Base-by-base conservation (phyloP, 176 grass and related monocot genomes). In the Ampelocalamus luodianensis region DNA sequence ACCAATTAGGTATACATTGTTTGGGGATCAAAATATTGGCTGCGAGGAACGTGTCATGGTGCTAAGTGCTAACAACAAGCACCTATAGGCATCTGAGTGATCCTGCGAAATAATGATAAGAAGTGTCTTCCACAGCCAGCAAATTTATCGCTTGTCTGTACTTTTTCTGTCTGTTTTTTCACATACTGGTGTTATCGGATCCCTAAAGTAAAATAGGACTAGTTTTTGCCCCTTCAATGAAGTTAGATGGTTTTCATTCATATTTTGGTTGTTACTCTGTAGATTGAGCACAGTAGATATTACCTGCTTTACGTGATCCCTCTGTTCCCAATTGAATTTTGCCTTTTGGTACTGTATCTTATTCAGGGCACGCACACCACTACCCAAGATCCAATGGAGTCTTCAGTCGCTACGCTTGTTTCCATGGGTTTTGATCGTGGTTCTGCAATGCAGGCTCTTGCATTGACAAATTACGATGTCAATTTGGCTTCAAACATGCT, bases 341-440 rank as follows among this genome's bases (percentile, higher is more conserved):
- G 27, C n/a, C 72, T 85, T 34, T 61, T 10, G 45, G 58, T 43
- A 32, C 23, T 45, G 6, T 74, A 9, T 13, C 48, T 68, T 73
- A 49, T 65, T n/a, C 82, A 91, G 85, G 76, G 49, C 8, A 10
- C 7, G 5, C 44, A 0, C 76, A 11, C 93, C 36, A 22, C 80
- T 18, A 42, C 69, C 15, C 48, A 68, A 38, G 85, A 89, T 69
- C 78, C 91, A 15, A 49, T 62, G 18, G 93, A 99, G 13, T 68
- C 85, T 53, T 96, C 89, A 7, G 67, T 96, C 34, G 50, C 84
- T 10, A 79, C 82, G 9, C 90, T 99, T 1, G 85, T 96, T 26
- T 92, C 96, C 11, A 99, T 99, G 93, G 96, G 93, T 59, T 99
- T 99, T 16, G 93, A 99, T 39, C 90, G 81, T 29, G 77, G 72